Evolutionary conservation across 345 rosid species (phyloP).

Genomic region (Cardiospermum halicacabum): DNA sequence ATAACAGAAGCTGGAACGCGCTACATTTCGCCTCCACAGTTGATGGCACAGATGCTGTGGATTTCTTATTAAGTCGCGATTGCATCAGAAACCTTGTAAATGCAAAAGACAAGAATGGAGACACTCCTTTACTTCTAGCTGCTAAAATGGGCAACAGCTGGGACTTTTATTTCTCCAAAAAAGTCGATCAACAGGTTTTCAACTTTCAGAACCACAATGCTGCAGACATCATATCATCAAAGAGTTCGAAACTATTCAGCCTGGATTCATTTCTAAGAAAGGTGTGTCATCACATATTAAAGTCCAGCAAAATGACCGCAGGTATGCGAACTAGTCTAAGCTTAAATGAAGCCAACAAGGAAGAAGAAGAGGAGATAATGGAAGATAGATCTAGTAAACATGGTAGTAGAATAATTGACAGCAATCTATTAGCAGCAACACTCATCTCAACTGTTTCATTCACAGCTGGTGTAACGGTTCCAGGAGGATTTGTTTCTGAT

Average conservation of each 20-base stretch:
- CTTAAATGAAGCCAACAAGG: no score
- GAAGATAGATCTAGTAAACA: no score
- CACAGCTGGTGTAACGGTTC: no score
- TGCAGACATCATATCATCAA: neutral
- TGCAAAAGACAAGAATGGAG: neutral
- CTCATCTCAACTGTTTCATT: no score
- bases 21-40: slow-evolving; percentile 13
- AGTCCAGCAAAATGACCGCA: no score
- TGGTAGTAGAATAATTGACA: no score
- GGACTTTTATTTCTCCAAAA: neutral
- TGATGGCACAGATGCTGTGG: neutral
- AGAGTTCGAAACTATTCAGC: no score
- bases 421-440: neutral
- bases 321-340: no score
- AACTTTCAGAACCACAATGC: neutral
- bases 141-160: neutral
- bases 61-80: neutral
- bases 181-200: neutral
- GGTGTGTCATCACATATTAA: no score
- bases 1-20: slow-evolving; percentile 11
- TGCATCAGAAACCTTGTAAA: slow-evolving; percentile 6
- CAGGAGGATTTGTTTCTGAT: no score
- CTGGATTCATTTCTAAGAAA: no score
- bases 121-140: neutral
- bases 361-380: no score